These are phyloP conservation scores for Apiospora arundinis DNA, from an alignment of 2,329 filamentous ascomycete genomes.

Conservation along the genomic window DNA sequence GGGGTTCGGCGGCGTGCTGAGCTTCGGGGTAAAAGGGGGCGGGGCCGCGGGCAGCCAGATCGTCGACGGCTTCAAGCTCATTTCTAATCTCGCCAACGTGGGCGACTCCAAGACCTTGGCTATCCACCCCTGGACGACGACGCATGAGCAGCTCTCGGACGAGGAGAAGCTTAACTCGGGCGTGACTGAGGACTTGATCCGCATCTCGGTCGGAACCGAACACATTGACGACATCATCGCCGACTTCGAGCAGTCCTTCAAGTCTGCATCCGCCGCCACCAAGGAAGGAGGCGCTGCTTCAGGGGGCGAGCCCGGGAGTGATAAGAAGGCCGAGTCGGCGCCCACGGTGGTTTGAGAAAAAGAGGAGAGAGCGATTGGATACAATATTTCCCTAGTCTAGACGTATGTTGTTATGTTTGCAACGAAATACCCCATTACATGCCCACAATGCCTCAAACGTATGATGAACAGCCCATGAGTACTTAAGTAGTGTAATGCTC, in stretches of 20 bases:
- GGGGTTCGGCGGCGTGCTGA: slow-evolving; percentile 89
- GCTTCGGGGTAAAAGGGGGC: slow-evolving; percentile 91
- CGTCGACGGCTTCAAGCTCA: slow-evolving; percentile 92
- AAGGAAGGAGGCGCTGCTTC: slow-evolving; percentile 37
- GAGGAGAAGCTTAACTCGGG: slow-evolving; percentile 82
- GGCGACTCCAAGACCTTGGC: slow-evolving; percentile 94
- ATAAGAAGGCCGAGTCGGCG: slow-evolving; percentile 46
- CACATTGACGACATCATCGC: slow-evolving; percentile 97
- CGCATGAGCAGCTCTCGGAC: slow-evolving; percentile 85
- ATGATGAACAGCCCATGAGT: neutral
- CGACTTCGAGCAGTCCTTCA: slow-evolving; percentile 92
- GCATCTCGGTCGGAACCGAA: slow-evolving; percentile 93
- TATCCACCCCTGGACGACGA: slow-evolving; percentile 95
- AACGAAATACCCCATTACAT: slow-evolving; percentile 20
- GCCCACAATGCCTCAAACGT: neutral
- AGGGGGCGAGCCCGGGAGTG: slow-evolving; percentile 35
- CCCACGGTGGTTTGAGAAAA: slow-evolving; percentile 42
- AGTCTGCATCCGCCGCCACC: slow-evolving; percentile 58
- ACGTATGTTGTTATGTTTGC: neutral
- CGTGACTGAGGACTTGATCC: slow-evolving; percentile 88
- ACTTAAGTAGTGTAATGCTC: no score
- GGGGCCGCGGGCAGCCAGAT: slow-evolving; percentile 83
- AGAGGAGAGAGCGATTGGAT: neutral
- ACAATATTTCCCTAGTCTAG: neutral
- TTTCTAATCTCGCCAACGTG: slow-evolving; percentile 95